Evolutionary conservation across 768 basidiomycete species (phyloP).

Genomic region (Multifurca ochricompacta): DNA sequence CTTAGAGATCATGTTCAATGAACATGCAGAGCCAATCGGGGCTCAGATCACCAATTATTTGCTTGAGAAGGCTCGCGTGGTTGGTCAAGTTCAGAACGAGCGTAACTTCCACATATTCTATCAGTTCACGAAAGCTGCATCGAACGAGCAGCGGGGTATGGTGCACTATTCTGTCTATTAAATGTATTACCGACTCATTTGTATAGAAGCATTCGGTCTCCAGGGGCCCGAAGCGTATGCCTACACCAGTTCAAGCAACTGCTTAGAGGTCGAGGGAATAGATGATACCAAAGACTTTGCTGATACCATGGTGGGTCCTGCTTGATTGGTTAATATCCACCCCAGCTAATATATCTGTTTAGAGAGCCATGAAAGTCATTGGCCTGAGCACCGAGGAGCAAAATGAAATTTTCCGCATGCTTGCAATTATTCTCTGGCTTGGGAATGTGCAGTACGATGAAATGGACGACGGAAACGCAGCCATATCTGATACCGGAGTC

Average conservation of each 20-base stretch:
- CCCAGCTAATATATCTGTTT: conserved; percentile 9
- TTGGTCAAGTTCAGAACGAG: conserved; percentile 93
- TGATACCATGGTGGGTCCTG: conserved; percentile 70
- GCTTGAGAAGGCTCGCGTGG: conserved; percentile 92
- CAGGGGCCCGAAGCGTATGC: conserved; percentile 95
- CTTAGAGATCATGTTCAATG: conserved; percentile 98
- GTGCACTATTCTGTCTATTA: neutral
- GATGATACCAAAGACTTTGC: conserved; percentile 81
- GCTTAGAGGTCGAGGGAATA: conserved; percentile 84
- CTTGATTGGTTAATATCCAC: neutral
- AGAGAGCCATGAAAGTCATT: conserved; percentile 93
- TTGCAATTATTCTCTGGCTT: conserved; percentile 89
- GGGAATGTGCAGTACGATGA: conserved; percentile 92
- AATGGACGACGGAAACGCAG: conserved; percentile 82
- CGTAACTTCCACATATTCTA: conserved; percentile 99
- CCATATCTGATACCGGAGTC: conserved; percentile 74
- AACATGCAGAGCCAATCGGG: conserved; percentile 86
- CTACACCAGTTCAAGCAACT: conserved; percentile 89
- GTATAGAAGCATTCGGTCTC: conserved; percentile 81
- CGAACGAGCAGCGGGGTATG: conserved; percentile 80
- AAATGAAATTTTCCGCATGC: conserved; percentile 85
- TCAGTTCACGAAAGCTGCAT: conserved; percentile 95
- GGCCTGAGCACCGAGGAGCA: conserved; percentile 84
- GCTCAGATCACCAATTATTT: conserved; percentile 99
- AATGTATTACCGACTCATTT: neutral